A percentile compares a stretch with the other conserved stretches of the same genome.
Evolutionary conservation across 768 basidiomycete species (phyloP).

Genomic region (Hygrophorus russula): DNA sequence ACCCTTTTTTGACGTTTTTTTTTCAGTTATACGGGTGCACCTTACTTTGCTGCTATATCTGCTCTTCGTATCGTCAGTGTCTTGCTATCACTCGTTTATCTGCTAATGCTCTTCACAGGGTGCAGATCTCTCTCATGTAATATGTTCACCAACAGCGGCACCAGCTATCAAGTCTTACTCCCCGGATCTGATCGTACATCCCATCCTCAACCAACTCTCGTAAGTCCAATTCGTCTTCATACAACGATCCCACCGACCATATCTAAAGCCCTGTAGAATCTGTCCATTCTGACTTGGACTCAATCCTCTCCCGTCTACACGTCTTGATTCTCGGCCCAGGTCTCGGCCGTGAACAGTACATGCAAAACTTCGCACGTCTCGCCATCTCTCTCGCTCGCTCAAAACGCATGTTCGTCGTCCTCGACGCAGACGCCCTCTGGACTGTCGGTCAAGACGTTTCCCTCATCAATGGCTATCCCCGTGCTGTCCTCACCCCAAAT

Average conservation of each 20-base stretch:
- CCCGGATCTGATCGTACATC: conserved; percentile 95
- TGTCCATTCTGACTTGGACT: conserved; percentile 43
- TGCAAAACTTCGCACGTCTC: conserved; percentile 72
- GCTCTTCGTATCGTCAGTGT: conserved; percentile 69
- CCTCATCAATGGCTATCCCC: conserved; percentile 73
- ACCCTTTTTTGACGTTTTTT: background rate
- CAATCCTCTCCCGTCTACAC: conserved; percentile 77
- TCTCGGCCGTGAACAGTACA: conserved; percentile 82
- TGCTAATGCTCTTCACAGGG: conserved; percentile 37
- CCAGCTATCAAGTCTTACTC: conserved; percentile 94
- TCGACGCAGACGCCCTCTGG: conserved; percentile 91
- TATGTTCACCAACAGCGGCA: conserved; percentile 89
- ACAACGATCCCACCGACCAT: conserved; percentile 1
- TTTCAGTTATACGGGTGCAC: conserved; percentile 96
- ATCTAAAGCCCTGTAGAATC: conserved; percentile 31
- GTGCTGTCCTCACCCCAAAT: conserved; percentile 89
- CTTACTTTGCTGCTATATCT: conserved; percentile 90
- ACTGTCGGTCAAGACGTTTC: conserved; percentile 66
- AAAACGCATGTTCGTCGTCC: conserved; percentile 77
- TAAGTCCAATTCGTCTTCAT: conserved; percentile 21
- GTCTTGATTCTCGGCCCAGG: conserved; percentile 92
- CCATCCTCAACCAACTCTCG: conserved; percentile 66
- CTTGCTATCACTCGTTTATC: background rate
- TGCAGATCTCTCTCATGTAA: conserved; percentile 92
- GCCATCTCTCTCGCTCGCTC: conserved; percentile 66